These are phyloP conservation scores for Diplogelasinospora grovesii DNA, from an alignment of 495 filamentous ascomycete species.

Conservation along the genomic window DNA sequence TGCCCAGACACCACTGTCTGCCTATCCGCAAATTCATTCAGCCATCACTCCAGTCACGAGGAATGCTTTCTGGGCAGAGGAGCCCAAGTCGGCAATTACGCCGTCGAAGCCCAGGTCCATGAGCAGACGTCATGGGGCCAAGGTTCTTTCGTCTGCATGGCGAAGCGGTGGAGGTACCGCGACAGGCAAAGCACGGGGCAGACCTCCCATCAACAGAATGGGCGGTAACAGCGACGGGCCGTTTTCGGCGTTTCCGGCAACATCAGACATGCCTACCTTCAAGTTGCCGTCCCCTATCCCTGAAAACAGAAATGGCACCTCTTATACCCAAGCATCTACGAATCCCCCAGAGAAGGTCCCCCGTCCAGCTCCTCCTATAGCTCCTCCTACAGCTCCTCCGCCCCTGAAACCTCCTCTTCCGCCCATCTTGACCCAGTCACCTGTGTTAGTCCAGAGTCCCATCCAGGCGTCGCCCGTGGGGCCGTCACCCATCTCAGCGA, in stretches of 20 bases:
- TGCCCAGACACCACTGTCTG: conserved; percentile 44
- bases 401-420: conserved; percentile 16
- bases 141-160: conserved; percentile 93
- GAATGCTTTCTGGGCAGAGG: conserved; percentile 23
- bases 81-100: conserved; percentile 70
- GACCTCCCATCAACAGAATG: conserved; percentile 79
- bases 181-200: conserved; percentile 70
- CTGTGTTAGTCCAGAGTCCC: conserved; percentile 9
- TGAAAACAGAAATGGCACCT: conserved; percentile 16
- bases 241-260: conserved; percentile 81
- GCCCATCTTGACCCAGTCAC: neutral
- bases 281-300: conserved; percentile 30
- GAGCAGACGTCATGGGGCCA: conserved; percentile 78
- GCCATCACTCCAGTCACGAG: conserved; percentile 26
- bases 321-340: conserved; percentile 19
- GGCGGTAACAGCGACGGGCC: conserved; percentile 58
- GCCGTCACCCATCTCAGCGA: conserved; percentile 1
- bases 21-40: conserved; percentile 24
- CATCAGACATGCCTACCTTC: conserved; percentile 38
- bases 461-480: conserved; percentile 18
- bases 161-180: conserved; percentile 58
- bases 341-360: conserved; percentile 18
- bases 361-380: neutral
- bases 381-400: conserved; percentile 9
- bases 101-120: conserved; percentile 64